Percentiles rank a stretch among this genome's conserved stretches.
phyloP scores from a whole-genome alignment of 1,284 basidiomycete species.

The Stygiomarasmius scandens region DNA sequence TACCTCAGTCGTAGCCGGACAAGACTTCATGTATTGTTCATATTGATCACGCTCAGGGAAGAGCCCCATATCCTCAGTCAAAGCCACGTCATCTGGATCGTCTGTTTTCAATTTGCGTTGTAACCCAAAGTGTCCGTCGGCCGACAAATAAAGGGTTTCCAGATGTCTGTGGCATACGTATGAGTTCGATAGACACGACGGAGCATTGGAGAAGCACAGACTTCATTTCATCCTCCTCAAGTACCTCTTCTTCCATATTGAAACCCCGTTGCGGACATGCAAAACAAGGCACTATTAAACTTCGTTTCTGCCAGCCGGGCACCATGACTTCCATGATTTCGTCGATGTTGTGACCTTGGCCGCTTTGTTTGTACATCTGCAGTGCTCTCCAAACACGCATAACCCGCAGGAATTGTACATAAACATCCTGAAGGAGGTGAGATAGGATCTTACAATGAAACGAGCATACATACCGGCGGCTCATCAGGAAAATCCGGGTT shows the following conservation, averaged over 20 bases:
- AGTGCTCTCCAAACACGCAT: conserved; percentile 25
- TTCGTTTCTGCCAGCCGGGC: conserved; percentile 5
- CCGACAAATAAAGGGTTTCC: too few relatives aligned
- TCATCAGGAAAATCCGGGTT: background rate
- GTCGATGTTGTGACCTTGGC: conserved; percentile 30
- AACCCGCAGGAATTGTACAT: conserved; percentile 25
- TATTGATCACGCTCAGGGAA: too few relatives aligned
- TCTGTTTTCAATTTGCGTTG: too few relatives aligned
- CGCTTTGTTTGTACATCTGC: conserved; percentile 20
- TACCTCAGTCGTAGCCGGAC: too few relatives aligned
- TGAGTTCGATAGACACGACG: too few relatives aligned
- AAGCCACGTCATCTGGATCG: too few relatives aligned
- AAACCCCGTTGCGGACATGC: conserved; percentile 23
- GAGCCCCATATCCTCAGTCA: too few relatives aligned
- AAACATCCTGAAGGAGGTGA: conserved; percentile 18
- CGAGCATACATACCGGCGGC: background rate
- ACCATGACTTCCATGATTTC: conserved; percentile 17
- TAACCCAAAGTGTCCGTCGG: too few relatives aligned
- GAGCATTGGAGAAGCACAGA: too few relatives aligned
- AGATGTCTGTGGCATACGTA: too few relatives aligned
- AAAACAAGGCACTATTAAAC: conserved; percentile 22
- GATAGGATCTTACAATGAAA: background rate
- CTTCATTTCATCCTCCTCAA: too few relatives aligned
- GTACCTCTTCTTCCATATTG: conserved; percentile 20
- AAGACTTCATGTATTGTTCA: too few relatives aligned